A percentile compares a stretch with the other conserved stretches of the same genome.
Conservation (phyloP, 768 basidiomycete genomes). For the Psilocybe tampanensis region DNA sequence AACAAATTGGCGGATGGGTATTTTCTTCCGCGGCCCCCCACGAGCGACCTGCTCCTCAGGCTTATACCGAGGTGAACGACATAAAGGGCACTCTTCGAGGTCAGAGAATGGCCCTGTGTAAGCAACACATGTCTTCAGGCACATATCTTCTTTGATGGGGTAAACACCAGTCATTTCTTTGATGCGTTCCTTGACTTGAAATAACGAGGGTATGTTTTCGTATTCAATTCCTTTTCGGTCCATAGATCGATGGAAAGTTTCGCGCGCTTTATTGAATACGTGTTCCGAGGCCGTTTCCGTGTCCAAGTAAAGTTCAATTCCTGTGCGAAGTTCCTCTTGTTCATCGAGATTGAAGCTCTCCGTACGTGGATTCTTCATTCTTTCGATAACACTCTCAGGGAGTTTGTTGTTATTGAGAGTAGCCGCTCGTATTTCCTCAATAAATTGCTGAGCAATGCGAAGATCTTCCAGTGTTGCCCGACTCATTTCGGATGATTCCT, state of each 20-base stretch:
- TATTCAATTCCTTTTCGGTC: not conserved
- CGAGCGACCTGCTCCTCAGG: too few species aligned
- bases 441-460: slow-evolving; percentile 20
- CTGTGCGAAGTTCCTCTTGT: slow-evolving; percentile 6
- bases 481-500: not conserved
- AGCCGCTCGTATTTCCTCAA: slow-evolving; percentile 20
- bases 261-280: slow-evolving; percentile 6
- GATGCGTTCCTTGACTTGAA: slow-evolving; percentile 24
- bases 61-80: slow-evolving; percentile 12
- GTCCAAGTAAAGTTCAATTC: slow-evolving; percentile 9
- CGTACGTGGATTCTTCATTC: slow-evolving; percentile 23
- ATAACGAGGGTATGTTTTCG: not conserved
- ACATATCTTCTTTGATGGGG: slow-evolving; percentile 43
- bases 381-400: slow-evolving; percentile 18
- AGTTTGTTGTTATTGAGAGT: slow-evolving; percentile 28
- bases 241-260: not conserved
- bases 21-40: too few species aligned
- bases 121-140: slow-evolving; percentile 34
- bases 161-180: slow-evolving; percentile 34
- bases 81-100: slow-evolving; percentile 25
- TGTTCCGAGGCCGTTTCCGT: slow-evolving; percentile 6
- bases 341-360: slow-evolving; percentile 10
- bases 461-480: slow-evolving; percentile 11
- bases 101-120: slow-evolving; percentile 28
- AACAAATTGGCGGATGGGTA: too few species aligned